Evolutionary conservation across 2,329 filamentous ascomycete genomes (phyloP).

Genomic region (Diplodia intermedia): DNA sequence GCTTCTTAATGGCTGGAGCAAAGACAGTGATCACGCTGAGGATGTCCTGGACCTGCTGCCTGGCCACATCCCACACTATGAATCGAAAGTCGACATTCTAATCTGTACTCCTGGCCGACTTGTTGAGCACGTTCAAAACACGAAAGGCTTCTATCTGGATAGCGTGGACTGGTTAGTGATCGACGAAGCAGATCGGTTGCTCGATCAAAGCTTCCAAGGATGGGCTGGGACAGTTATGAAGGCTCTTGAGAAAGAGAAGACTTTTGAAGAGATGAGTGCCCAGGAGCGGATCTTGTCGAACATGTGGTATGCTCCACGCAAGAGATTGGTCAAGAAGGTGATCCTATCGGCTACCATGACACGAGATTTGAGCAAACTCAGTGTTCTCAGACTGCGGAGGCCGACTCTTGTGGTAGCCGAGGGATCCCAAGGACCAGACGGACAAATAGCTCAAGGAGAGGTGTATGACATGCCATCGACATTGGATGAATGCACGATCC

Average conservation of each 20-base stretch:
- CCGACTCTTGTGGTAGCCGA: constrained; percentile 81
- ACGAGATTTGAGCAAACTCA: constrained; percentile 79
- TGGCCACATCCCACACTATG: constrained; percentile 69
- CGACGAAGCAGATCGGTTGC: constrained; percentile 90
- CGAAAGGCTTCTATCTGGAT: constrained; percentile 79
- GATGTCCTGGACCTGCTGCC: constrained; percentile 56
- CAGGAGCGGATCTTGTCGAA: constrained; percentile 61
- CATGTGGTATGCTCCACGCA: constrained; percentile 48
- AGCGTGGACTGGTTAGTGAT: constrained; percentile 87
- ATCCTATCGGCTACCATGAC: constrained; percentile 94
- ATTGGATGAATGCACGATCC: constrained; percentile 56
- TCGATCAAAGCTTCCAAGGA: constrained; percentile 91
- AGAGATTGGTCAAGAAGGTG: constrained; percentile 71
- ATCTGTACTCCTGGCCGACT: constrained; percentile 91
- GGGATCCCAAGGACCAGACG: constrained; percentile 46
- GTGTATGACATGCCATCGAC: constrained; percentile 64
- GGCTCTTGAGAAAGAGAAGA: constrained; percentile 62
- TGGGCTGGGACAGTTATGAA: constrained; percentile 78
- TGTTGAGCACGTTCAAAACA: constrained; percentile 87
- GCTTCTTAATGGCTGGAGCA: constrained; percentile 38
- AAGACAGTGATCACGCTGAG: constrained; percentile 33
- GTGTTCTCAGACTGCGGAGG: constrained; percentile 72
- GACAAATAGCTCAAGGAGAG: constrained; percentile 40
- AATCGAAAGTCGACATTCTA: constrained; percentile 82
- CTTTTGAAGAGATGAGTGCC: constrained; percentile 55